Percentiles rank a stretch among this genome's conserved stretches.
These are phyloP conservation scores for Syzygium grande DNA, from an alignment of 345 rosid species.

Conservation along the genomic window DNA sequence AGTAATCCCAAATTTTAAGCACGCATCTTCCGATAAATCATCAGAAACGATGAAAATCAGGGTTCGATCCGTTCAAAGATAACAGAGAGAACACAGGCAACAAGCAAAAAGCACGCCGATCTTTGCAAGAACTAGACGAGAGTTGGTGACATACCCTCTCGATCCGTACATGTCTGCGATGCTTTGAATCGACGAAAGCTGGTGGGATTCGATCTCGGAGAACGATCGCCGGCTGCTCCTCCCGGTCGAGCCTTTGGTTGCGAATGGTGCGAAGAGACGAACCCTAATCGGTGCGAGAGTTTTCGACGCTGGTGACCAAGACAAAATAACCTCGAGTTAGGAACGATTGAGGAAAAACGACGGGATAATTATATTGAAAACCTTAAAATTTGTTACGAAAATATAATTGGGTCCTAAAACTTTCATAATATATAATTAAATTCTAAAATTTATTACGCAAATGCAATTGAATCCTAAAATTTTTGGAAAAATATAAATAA, in stretches of 20 bases:
- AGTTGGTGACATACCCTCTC: conserved; percentile 33
- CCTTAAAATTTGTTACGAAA: too few relatives aligned
- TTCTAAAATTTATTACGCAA: too few relatives aligned
- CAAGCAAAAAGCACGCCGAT: not conserved
- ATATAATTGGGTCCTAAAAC: too few relatives aligned
- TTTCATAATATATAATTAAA: too few relatives aligned
- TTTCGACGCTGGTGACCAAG: not conserved
- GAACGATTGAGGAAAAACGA: not conserved
- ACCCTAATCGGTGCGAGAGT: not conserved
- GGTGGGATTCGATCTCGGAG: not conserved
- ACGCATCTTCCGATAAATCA: not conserved
- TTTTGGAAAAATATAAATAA: too few relatives aligned
- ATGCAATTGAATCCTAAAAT: too few relatives aligned
- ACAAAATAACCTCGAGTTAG: not conserved
- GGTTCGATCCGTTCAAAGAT: not conserved
- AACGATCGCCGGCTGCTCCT: not conserved
- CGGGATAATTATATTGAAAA: too few relatives aligned
- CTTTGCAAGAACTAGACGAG: not conserved
- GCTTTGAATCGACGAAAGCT: not conserved
- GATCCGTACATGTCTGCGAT: conserved; percentile 31
- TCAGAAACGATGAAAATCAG: not conserved
- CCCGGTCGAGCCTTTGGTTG: not conserved
- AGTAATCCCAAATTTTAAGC: not conserved
- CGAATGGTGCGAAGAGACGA: not conserved
- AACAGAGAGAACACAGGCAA: not conserved